These are phyloP conservation scores for Candida pseudoviswanathii DNA, from an alignment of 1,139 yeast genomes.

Conservation along the genomic window DNA sequence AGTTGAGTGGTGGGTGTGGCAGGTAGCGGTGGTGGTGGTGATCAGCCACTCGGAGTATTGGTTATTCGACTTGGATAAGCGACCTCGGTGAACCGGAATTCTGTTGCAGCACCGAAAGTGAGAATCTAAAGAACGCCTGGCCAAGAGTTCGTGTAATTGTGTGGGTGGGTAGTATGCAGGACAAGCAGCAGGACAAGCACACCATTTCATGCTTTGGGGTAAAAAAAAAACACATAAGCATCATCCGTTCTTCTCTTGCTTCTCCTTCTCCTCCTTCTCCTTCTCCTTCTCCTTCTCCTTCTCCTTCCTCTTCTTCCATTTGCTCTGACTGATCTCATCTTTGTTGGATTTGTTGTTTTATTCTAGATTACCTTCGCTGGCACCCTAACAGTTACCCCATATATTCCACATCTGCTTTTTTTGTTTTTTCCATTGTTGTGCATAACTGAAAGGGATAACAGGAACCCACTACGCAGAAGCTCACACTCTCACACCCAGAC, in stretches of 20 bases:
- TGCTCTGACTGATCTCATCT: background rate
- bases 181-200: no score
- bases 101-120: background rate
- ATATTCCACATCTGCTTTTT: background rate
- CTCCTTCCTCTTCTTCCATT: background rate
- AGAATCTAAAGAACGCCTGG: background rate
- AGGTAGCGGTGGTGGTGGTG: background rate
- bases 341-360: background rate
- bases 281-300: background rate
- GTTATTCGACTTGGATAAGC: background rate
- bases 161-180: background rate
- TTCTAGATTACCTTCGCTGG: background rate
- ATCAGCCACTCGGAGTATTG: background rate
- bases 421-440: background rate
- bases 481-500: background rate
- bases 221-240: no score
- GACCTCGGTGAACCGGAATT: slow-evolving; percentile 1
- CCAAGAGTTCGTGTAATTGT: background rate
- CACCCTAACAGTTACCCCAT: background rate
- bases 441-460: background rate
- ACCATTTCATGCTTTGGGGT: no score
- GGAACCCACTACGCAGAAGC: background rate
- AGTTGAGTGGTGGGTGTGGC: background rate
- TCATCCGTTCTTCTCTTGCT: no score
- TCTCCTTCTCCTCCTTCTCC: background rate